Conservation (phyloP, 2,329 filamentous ascomycete genomes). For the Lizonia empirigonia region DNA sequence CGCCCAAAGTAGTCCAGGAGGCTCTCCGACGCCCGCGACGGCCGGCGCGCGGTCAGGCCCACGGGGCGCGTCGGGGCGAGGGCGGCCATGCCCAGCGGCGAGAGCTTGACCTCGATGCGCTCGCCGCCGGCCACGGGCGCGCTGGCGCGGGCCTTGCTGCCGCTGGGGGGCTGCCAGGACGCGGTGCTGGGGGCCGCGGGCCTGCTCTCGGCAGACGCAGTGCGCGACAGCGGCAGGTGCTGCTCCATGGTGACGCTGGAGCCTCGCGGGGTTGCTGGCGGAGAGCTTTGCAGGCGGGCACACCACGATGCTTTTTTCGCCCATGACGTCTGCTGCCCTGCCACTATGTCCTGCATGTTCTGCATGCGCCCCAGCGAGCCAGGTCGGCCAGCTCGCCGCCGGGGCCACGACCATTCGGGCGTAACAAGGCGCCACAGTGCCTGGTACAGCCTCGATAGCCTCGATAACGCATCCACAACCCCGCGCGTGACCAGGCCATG, state of each 20-base stretch:
- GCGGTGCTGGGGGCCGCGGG: conserved; percentile 53
- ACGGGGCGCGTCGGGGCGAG: conserved; percentile 48
- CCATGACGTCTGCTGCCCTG: conserved; percentile 22
- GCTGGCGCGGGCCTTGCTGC: conserved; percentile 63
- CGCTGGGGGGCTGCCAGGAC: conserved; percentile 43
- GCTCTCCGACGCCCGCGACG: conserved; percentile 53
- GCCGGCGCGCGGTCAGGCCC: conserved; percentile 42
- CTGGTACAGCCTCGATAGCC: no score
- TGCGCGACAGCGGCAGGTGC: conserved; percentile 37
- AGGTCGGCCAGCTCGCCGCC: conserved; percentile 6
- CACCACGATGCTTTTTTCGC: not conserved
- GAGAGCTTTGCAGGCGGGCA: conserved; percentile 20
- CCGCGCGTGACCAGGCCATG: no score
- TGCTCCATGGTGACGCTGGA: conserved; percentile 32
- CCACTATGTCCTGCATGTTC: no score
- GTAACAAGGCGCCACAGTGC: no score
- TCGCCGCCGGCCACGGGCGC: conserved; percentile 65
- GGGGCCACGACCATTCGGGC: conserved; percentile 1
- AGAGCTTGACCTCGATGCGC: conserved; percentile 68
- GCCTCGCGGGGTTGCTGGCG: conserved; percentile 15
- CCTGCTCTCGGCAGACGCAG: conserved; percentile 48
- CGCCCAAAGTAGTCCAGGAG: conserved; percentile 39
- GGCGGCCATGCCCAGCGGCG: conserved; percentile 56
- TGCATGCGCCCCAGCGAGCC: no score
- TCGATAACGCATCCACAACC: no score